Base-by-base conservation (phyloP, 768 basidiomycete genomes). In the Lentinula aciculospora region DNA sequence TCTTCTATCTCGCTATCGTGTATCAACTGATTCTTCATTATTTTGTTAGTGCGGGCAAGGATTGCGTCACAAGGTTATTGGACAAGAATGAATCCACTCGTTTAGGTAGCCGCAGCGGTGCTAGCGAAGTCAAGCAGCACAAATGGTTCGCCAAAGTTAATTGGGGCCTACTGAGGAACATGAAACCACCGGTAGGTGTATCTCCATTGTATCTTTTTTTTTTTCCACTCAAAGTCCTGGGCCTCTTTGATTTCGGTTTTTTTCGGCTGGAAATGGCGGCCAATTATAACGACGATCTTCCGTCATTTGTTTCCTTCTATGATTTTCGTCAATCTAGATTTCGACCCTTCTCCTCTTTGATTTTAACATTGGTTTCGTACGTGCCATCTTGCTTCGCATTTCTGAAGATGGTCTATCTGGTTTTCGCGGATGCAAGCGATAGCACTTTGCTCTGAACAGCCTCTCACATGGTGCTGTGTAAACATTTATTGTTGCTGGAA, bases 71-170 rank as follows among this genome's bases (percentile, higher is more conserved):
- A 32, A 91, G 94, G 62, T 70, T 98, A 55, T 75, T 99, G 65
- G 90, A 92, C 80, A 99, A 99, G 76, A 86, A 89, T 64, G 97
- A 99, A 72, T 77, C 81, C 67, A 86, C 83, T 57, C 81, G 97
- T 60, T 71, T 98, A 36, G 97, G 97, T 45, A 93, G 92, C 71
- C 86, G 82, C 72, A 93, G 86, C 64, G 97, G 97, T 27, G 97
- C 97, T 57, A 96, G 94, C 68, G 97, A 99, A 73, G 94, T 99
- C 65, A 99, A 98, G 76, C 88, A 91, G 58, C 97, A 98, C 81
- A 94, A 92, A 70, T 99, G 97, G 97, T 99, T 99, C 76, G 76
- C 78, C 28, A 94, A 93, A 66, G 86, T 96, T 68, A 95, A 93
- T 74, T 99, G 96, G 97, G 97, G 96, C 23, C 77, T 99, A 57